Base-by-base conservation (phyloP, 306 rosid genomes). In the Rosa chinensis region DNA sequence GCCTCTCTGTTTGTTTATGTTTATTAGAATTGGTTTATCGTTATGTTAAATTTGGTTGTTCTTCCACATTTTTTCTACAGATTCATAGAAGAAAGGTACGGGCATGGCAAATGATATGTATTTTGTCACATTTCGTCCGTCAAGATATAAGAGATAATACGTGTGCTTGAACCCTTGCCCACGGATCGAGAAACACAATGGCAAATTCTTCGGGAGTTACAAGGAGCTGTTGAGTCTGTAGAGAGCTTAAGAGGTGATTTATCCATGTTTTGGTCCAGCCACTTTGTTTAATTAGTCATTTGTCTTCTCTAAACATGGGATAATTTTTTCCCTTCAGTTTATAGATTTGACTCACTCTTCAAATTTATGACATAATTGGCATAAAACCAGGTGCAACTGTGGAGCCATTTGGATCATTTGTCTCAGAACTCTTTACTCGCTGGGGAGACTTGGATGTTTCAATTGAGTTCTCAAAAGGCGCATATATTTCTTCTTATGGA, bases 401-500 rank as follows among this genome's bases (percentile, higher is more conserved):
- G 74, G 98, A 92, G 82, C 96, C 98, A n/a, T 95, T 87, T 87
- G 99, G 99, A 45, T 95, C 98, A 40, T 93, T 92, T 86, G 94
- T 89, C 44, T 92, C 98, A 23, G 84, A 83, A 81, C 94, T 92
- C 69, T 95, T 91, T 82, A 82, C 96, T 1, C 83, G 88, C 37
- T 91, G 94, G 96, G 96, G 93, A 76, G 99, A 95, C 83, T 84
- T 95, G 94, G 99, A 95, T 85, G 78, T 95, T 83, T 91, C 99
- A 10, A 72, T 93, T 39, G 92, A 91, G 48, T 78, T 95, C 72
- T n/a, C 82, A 71, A 87, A 84, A 82, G 92, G 96, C 83, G 83
- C 90, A 55, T 86, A 72, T 70, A 83, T 90, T 81, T 86, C 94
- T 74, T 74, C 89, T 44, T 74, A 82, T 53, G 97, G 96, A 40